phyloP scores from a whole-genome alignment of 495 filamentous ascomycete genomes.

The Amniculicola lignicola region DNA sequence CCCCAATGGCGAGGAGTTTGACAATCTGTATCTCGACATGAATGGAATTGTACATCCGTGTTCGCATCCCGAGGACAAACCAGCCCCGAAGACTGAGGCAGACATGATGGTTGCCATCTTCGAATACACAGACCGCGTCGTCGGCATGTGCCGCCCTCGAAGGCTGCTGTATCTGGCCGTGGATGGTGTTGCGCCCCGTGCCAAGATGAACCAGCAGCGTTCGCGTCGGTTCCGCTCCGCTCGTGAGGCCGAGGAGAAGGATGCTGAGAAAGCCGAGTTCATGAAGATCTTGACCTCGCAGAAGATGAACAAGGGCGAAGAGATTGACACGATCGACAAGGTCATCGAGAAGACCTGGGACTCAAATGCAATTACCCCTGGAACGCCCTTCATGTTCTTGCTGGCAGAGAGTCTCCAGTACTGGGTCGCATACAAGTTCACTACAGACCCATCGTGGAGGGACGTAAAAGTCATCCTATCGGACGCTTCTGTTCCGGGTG shows the following conservation, averaged over 20 bases:
- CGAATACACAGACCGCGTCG: slow-evolving; percentile 93
- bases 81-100: slow-evolving; percentile 86
- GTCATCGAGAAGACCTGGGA: slow-evolving; percentile 92
- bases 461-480: slow-evolving; percentile 94
- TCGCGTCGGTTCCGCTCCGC: slow-evolving; percentile 88
- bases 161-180: slow-evolving; percentile 97
- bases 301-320: slow-evolving; percentile 39
- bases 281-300: slow-evolving; percentile 73
- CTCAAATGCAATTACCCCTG: slow-evolving; percentile 95
- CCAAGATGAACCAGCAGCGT: slow-evolving; percentile 98
- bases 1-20: slow-evolving; percentile 95
- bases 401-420: slow-evolving; percentile 88
- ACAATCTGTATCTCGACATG: slow-evolving; percentile 99
- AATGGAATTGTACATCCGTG: slow-evolving; percentile 99
- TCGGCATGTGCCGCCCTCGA: slow-evolving; percentile 95
- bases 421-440: slow-evolving; percentile 95
- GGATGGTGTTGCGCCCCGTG: slow-evolving; percentile 88
- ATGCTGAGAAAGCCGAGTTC: slow-evolving; percentile 84
- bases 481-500: slow-evolving; percentile 93
- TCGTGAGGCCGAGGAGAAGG: slow-evolving; percentile 90
- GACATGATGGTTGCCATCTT: slow-evolving; percentile 99
- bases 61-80: slow-evolving; percentile 92
- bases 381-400: slow-evolving; percentile 98
- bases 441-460: slow-evolving; percentile 91
- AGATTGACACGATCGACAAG: slow-evolving; percentile 58